These are phyloP conservation scores for Thielaviopsis euricoi DNA, from an alignment of 2,329 filamentous ascomycete species.

Conservation along the genomic window DNA sequence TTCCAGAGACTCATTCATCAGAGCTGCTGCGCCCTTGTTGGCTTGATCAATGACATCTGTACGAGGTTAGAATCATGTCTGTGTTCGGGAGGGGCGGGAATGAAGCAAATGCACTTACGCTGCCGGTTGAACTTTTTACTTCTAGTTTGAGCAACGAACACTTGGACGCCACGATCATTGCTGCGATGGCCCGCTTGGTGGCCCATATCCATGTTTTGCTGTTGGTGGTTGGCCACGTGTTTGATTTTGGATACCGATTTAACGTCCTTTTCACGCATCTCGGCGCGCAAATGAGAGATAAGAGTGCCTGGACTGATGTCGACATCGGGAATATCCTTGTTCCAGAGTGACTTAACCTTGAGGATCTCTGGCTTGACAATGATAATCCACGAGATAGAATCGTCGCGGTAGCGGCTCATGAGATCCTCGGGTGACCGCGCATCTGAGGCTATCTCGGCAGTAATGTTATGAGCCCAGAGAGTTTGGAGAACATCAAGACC, in stretches of 20 bases:
- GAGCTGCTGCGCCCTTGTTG: slow-evolving; percentile 37
- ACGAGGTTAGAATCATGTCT: not conserved
- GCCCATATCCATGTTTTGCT: not conserved
- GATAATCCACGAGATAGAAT: slow-evolving; percentile 71
- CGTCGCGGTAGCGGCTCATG: slow-evolving; percentile 57
- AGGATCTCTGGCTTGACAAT: slow-evolving; percentile 69
- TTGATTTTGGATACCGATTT: slow-evolving; percentile 33
- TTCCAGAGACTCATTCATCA: slow-evolving; percentile 54
- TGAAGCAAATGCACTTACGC: not conserved
- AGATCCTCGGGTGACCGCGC: slow-evolving; percentile 66
- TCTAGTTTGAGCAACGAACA: slow-evolving; percentile 67
- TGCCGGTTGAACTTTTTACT: slow-evolving; percentile 86
- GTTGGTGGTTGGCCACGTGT: slow-evolving; percentile 15
- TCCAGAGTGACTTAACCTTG: slow-evolving; percentile 63
- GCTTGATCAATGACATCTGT: slow-evolving; percentile 66
- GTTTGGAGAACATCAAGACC: slow-evolving; percentile 63
- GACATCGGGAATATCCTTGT: slow-evolving; percentile 57
- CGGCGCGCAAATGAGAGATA: slow-evolving; percentile 61
- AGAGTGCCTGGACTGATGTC: slow-evolving; percentile 49
- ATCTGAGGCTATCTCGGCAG: slow-evolving; percentile 72
- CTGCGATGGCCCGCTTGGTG: slow-evolving; percentile 17
- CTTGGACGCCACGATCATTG: slow-evolving; percentile 57
- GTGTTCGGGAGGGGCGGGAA: not conserved
- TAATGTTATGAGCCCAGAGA: slow-evolving; percentile 72
- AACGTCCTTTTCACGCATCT: slow-evolving; percentile 64